These are phyloP conservation scores for Daldinia caldariorum DNA, from an alignment of 495 filamentous ascomycete genomes.

Conservation along the genomic window DNA sequence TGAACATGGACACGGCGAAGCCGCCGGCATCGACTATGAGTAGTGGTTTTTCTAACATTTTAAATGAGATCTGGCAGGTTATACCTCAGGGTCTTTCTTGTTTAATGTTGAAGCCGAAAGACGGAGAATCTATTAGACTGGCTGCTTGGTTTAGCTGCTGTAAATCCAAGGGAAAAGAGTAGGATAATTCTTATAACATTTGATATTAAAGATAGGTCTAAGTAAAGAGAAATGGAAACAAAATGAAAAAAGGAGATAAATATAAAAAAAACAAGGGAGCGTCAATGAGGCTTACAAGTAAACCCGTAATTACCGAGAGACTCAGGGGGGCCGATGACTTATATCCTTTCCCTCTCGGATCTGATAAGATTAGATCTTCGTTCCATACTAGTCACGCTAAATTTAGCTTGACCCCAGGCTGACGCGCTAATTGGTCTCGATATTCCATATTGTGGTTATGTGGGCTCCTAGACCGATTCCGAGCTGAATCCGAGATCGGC, in stretches of 20 bases:
- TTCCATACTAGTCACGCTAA: too few relatives aligned
- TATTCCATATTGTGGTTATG: constrained; percentile 8
- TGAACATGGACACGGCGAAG: constrained; percentile 26
- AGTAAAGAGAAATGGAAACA: background rate
- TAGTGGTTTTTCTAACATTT: constrained; percentile 43
- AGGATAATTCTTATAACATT: background rate
- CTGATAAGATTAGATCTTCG: constrained; percentile 48
- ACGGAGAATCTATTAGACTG: constrained; percentile 19
- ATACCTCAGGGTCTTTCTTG: background rate
- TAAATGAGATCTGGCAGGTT: background rate
- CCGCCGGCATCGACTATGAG: constrained; percentile 33
- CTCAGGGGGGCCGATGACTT: background rate
- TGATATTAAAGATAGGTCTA: background rate
- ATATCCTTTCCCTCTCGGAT: constrained; percentile 34
- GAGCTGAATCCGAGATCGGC: constrained; percentile 42
- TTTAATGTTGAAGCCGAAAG: background rate
- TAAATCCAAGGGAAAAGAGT: background rate
- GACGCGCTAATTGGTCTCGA: background rate
- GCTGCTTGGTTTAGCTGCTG: background rate
- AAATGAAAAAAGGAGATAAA: background rate
- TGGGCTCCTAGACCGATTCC: constrained; percentile 27
- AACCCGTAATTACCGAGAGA: background rate
- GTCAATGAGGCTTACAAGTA: background rate
- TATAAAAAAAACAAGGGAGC: background rate
- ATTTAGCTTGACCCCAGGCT: background rate